A percentile compares a stretch with the other conserved stretches of the same genome.
These are phyloP conservation scores for Tephrocybe rancida DNA, from an alignment of 768 basidiomycete species.

Conservation along the genomic window DNA sequence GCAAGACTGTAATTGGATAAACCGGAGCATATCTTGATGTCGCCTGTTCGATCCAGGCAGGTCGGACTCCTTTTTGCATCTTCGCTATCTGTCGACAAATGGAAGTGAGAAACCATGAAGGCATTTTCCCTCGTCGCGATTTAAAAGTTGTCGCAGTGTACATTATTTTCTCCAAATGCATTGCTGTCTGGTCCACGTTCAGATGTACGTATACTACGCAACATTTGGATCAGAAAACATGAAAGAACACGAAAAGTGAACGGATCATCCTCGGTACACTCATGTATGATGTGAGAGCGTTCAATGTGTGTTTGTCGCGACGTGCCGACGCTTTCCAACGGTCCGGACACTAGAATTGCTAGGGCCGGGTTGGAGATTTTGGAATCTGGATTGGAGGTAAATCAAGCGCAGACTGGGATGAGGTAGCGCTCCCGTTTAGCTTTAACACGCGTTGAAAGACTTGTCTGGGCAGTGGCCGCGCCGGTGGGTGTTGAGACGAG, in stretches of 20 bases:
- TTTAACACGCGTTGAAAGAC: too few species aligned
- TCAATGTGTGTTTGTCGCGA: neutral
- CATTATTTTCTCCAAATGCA: too few species aligned
- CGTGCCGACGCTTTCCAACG: neutral
- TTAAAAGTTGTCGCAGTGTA: too few species aligned
- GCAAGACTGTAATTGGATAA: conserved; percentile 40
- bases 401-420: too few species aligned
- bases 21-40: conserved; percentile 6
- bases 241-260: neutral
- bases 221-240: neutral
- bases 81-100: too few species aligned
- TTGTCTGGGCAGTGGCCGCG: neutral
- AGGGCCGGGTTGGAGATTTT: neutral
- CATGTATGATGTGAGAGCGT: neutral
- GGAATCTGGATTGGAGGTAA: neutral
- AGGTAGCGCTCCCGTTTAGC: too few species aligned
- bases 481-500: neutral
- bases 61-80: conserved; percentile 6
- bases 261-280: conserved; percentile 4
- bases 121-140: too few species aligned
- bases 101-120: too few species aligned
- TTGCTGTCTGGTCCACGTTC: neutral
- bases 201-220: neutral
- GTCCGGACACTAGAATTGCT: neutral
- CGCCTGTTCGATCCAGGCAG: conserved; percentile 21